Conservation (phyloP, 768 basidiomycete species). For the Grammothele lineata region DNA sequence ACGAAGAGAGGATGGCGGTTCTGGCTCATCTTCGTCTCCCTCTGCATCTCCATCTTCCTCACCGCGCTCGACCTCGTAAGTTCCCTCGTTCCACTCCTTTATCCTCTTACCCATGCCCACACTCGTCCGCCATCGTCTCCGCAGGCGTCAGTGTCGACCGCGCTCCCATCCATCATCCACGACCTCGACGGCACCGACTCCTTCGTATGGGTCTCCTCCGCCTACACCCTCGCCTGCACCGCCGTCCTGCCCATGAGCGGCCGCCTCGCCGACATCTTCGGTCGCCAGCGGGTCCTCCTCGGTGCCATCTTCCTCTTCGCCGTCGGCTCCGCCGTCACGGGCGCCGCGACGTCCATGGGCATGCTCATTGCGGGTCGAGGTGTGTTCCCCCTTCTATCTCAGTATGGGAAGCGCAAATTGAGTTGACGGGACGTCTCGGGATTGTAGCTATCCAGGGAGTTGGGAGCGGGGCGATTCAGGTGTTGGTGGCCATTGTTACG, state of each 20-base stretch:
- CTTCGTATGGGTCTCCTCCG: slow-evolving; percentile 23
- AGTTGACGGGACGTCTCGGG: no score
- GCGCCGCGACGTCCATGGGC: slow-evolving; percentile 33
- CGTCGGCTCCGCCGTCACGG: slow-evolving; percentile 36
- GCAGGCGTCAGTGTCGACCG: slow-evolving; percentile 20
- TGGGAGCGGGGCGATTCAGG: slow-evolving; percentile 19
- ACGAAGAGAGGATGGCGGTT: slow-evolving; percentile 8
- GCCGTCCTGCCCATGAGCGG: slow-evolving; percentile 33
- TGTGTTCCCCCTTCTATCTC: background rate
- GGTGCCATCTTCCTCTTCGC: slow-evolving; percentile 31
- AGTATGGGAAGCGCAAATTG: no score
- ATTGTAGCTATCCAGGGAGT: slow-evolving; percentile 21
- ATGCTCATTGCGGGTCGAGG: slow-evolving; percentile 36
- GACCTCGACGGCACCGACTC: slow-evolving; percentile 24
- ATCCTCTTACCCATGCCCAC: background rate
- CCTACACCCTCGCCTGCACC: slow-evolving; percentile 33
- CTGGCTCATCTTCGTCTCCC: slow-evolving; percentile 13
- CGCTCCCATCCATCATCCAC: slow-evolving; percentile 17
- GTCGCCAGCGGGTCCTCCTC: slow-evolving; percentile 29
- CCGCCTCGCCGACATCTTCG: slow-evolving; percentile 31
- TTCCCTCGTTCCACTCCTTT: background rate
- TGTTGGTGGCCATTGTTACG: slow-evolving; percentile 19
- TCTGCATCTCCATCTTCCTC: slow-evolving; percentile 18
- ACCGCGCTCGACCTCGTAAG: slow-evolving; percentile 15
- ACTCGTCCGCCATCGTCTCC: background rate